phyloP scores from a whole-genome alignment of 2,329 filamentous ascomycete species.

The Stemphylium vesicarium region DNA sequence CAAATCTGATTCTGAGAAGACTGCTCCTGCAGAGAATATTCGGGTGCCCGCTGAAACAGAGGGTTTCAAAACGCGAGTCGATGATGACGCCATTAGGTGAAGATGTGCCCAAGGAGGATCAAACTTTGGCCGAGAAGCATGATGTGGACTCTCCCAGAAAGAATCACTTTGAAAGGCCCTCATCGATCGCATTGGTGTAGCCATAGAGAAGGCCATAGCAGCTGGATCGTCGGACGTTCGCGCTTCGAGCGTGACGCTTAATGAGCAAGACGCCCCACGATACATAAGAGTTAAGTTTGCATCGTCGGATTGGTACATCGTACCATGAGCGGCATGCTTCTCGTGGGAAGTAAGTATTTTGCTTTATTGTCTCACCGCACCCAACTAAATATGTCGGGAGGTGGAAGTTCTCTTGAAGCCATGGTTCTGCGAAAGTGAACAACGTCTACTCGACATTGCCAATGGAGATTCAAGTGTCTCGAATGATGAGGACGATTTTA shows the following conservation, averaged over 20 bases:
- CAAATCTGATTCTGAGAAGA: neutral
- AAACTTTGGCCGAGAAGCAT: too few species aligned
- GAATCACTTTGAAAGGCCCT: neutral
- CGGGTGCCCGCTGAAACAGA: too few species aligned
- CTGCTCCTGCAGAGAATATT: neutral
- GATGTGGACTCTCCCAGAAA: conserved; percentile 28
- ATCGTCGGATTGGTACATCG: neutral
- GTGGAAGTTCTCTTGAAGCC: neutral
- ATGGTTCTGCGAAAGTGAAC: neutral
- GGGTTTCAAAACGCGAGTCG: neutral
- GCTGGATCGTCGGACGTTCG: neutral
- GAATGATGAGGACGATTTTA: neutral
- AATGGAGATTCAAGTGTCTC: neutral
- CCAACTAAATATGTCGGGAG: neutral
- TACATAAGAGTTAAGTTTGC: neutral
- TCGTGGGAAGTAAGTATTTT: neutral
- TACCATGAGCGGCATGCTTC: neutral
- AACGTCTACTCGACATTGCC: neutral
- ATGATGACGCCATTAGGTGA: neutral
- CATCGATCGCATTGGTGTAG: neutral
- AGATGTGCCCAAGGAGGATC: too few species aligned
- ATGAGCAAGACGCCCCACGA: neutral
- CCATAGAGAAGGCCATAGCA: neutral
- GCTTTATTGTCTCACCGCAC: neutral
- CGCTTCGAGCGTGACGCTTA: too few species aligned